Evolutionary conservation across 305 asterid genomes (phyloP), one percentile per base, ranked within the genome.

Genomic region (Ajuga reptans): DNA sequence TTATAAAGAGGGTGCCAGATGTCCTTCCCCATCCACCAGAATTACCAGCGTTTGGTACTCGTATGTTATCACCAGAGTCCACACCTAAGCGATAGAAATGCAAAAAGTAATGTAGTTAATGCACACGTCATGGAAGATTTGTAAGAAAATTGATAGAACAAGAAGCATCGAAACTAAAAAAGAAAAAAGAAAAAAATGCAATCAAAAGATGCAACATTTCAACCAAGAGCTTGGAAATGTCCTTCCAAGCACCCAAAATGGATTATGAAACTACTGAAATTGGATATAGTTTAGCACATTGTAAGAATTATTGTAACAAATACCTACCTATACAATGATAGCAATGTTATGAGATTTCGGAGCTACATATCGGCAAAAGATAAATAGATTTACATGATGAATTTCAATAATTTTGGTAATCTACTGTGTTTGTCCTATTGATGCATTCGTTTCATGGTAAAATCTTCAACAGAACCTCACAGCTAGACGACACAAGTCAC

Each of bases 21-120:
- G 84, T 80, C 73, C 72, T 76, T 79, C 89, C 90, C 78, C 80
- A 78, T 74, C 83, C 77, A 72, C 92, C 87, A 77, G 88, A 85
- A 83, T 88, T 85, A 66, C 98, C 98, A 77, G 92, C 92, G 56
- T 85, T 76, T 43, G 92, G 83, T 47, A 92, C 96, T 61, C 85
- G 89, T 64, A 92, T 84, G 16, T 87, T 83, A 80, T 92, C 96
- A 36, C 89, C 89, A 55, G 86, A 81, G 58, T 86, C 96, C 81
- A 92, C 88, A 64, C 98, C 98, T 92, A 78, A 75, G 58, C 62
- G 72, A 78, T 76, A 31, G 52, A 33, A 74, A 24, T 72, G 67
- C 36, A 43, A 69, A 66, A 29, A 0, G 1, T 12, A 45, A 53
- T 9, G 68, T 50, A 49, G 55, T 51, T 15, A 66, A 59, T 55